Evolutionary conservation across 1,139 yeast genomes (phyloP).

Genomic region (Geotrichum reessii): DNA sequence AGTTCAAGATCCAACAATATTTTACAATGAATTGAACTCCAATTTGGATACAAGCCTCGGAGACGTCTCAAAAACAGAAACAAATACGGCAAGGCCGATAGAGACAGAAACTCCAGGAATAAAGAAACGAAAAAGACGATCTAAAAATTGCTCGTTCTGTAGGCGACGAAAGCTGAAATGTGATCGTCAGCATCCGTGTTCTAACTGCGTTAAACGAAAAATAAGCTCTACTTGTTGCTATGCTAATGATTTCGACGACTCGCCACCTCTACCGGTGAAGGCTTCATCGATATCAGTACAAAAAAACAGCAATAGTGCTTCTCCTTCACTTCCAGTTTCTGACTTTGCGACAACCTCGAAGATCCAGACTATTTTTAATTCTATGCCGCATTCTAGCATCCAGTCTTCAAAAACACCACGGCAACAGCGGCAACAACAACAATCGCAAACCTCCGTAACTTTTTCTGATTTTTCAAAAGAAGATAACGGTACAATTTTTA

Average conservation of each 20-base stretch:
- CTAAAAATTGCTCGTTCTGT: constrained; percentile 33
- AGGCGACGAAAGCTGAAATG: constrained; percentile 36
- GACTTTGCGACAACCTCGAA: background rate
- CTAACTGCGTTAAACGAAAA: constrained; percentile 32
- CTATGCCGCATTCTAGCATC: constrained; percentile 1
- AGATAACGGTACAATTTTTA: background rate
- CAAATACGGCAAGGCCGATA: background rate
- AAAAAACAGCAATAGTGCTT: background rate
- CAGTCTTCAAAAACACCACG: background rate
- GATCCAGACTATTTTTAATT: background rate
- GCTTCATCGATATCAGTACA: background rate
- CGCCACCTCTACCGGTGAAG: background rate
- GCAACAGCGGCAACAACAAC: background rate
- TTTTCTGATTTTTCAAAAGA: constrained; percentile 10
- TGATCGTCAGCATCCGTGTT: constrained; percentile 36
- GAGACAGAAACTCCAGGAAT: background rate
- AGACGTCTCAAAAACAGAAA: background rate
- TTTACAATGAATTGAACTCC: background rate
- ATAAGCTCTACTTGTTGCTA: constrained; percentile 28
- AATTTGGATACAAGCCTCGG: background rate
- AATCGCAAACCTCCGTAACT: background rate
- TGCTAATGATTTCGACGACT: constrained; percentile 17
- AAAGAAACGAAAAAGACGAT: constrained; percentile 25
- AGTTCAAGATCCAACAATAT: background rate
- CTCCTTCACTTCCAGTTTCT: background rate